Base-by-base conservation (phyloP, 108 stramenopile species). In the Nitzschia sp. region DNA sequence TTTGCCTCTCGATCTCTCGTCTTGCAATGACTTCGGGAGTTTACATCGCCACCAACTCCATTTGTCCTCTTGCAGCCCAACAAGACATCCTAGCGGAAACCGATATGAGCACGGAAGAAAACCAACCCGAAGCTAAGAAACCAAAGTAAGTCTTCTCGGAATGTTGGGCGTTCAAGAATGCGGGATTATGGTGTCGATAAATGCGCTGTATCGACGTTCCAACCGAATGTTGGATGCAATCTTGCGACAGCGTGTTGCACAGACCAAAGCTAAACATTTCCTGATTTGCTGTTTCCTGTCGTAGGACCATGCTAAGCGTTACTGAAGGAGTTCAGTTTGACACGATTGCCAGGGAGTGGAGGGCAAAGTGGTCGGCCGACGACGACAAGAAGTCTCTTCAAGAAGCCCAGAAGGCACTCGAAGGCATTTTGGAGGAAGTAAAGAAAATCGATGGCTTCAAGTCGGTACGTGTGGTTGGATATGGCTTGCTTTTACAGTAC, bases 331-430 rank as follows among this genome's bases (percentile, higher is more conserved):
- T 92, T 0, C 78, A 89, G 54, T 90, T 90, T 42, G 87, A 88
- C 49, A 80, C 85, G 27, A 73, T 93, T 17, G 85, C 85, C 5
- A 76, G 89, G 13, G 89, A 90, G 70, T 93, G 89, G 89, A 79
- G 89, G 18, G 90, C 88, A 80, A 76, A 93, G 72, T 88, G 82
- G 83, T 71, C 82, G n/a, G 32, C 47, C 0, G 74, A 76, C 60
- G 69, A 86, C 55, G 90, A 94, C 73, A 87, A 85, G 72, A 74
- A 70, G 49, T 77, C 80, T 17, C 79, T 94, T 23, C 77, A 71
- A 25, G 90, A 82, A 76, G 70, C 79, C 25, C 85, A 87, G 71
- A 75, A 81, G 66, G 76, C 78, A 6, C 71, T 94, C 19, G 66
- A 80, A 21, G 80, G 77, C 24, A 76, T 77, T 55, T 67, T 89